These are phyloP conservation scores for Diaporthe citri DNA, from an alignment of 2,329 filamentous ascomycete species.

Conservation along the genomic window DNA sequence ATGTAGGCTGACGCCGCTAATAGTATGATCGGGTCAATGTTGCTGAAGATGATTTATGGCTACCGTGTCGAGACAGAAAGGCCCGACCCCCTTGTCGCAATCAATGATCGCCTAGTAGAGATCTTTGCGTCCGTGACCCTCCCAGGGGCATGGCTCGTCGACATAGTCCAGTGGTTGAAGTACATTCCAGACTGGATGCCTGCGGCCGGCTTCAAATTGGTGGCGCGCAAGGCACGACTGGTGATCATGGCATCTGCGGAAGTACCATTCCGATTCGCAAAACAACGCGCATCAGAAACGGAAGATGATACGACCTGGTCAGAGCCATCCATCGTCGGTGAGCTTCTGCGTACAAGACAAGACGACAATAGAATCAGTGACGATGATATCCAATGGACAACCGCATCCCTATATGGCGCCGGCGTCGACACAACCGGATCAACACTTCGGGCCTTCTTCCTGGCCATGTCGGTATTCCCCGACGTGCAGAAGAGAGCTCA, in stretches of 20 bases:
- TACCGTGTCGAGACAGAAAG: conserved; percentile 44
- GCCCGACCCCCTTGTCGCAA: conserved; percentile 44
- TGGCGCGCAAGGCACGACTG: conserved; percentile 38
- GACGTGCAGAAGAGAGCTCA: conserved; percentile 53
- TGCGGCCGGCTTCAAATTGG: conserved; percentile 45
- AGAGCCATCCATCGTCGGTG: background rate
- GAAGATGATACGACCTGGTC: conserved; percentile 31
- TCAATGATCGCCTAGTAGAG: conserved; percentile 41
- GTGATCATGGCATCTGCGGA: conserved; percentile 37
- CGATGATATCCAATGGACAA: conserved; percentile 16
- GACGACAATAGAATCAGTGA: conserved; percentile 6
- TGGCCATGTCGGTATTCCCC: conserved; percentile 58
- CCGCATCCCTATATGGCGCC: background rate
- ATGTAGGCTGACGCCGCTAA: background rate
- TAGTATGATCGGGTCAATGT: conserved; percentile 42
- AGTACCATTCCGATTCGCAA: conserved; percentile 44
- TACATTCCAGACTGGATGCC: conserved; percentile 48
- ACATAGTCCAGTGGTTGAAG: conserved; percentile 46
- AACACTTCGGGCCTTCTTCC: conserved; percentile 49
- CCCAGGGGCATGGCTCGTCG: conserved; percentile 46
- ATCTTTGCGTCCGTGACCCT: conserved; percentile 41
- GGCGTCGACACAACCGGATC: conserved; percentile 28
- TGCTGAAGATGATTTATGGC: conserved; percentile 48
- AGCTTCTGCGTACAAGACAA: background rate
- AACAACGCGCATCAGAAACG: background rate